Base-by-base conservation (phyloP, 2,329 filamentous ascomycete genomes). In the Zymoseptoria pseudotritici region DNA sequence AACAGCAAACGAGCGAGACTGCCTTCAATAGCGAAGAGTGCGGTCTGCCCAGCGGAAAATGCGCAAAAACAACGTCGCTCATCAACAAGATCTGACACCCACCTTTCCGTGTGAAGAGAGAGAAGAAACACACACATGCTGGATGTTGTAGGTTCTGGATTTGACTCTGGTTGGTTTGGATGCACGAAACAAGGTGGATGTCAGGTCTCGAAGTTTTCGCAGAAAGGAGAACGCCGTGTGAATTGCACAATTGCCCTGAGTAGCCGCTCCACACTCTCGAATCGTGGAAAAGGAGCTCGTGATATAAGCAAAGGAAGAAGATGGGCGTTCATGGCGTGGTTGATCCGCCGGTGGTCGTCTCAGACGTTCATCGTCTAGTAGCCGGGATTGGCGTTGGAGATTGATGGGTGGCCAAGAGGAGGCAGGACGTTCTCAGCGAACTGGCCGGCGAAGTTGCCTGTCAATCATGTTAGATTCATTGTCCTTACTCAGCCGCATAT, bases 361-460 rank as follows among this genome's bases (percentile, higher is more conserved):
- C 57, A 42, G 36, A 46, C 36, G 13, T 13, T 50, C 42, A 20
- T 58, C 49, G 36, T 46, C 13, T 46, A 46, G 36, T 46, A 46
- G 36, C 36, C 36, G 13, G 36, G 36, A 11, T 42, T 42, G 10
- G 3, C 36, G 36, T 42, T 42, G 36, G 36, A 46, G 36, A 46
- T 46, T 13, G 36, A 17, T 46, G 36, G 36, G 36, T 75, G 29
- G 58, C 74, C 75, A 11, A 72, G 67, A 17, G 81, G 79, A 26
- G 64, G 21, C 4, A 72, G 68, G 24, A 87, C 79, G 66, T 87
- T 84, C 53, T 69, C 67, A 55, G 65, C 79, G 67, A 84, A 87
- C 67, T 81, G 73, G 61, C 78, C 79, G 13, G 67, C 76, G 57
- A 80, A 77, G 75, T 87, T 87, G 55, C 83, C 82, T 81, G 65